A percentile compares a stretch with the other conserved stretches of the same genome.
These are phyloP conservation scores for Reticulascus tulasneorum DNA, from an alignment of 2,329 filamentous ascomycete species.

Conservation along the genomic window DNA sequence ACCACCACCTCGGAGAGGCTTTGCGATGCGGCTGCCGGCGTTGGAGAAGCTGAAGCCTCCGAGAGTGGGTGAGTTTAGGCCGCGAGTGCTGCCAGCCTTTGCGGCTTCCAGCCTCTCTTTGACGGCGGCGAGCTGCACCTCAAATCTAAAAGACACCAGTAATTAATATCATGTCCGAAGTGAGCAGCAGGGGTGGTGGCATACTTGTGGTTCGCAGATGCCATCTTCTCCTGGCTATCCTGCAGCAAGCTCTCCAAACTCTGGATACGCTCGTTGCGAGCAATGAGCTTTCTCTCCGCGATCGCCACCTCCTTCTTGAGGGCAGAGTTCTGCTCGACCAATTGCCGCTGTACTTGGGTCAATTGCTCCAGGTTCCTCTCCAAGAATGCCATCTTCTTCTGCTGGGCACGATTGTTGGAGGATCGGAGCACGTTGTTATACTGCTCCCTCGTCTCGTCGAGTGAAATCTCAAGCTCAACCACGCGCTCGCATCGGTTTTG, in stretches of 20 bases:
- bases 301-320: constrained; percentile 99
- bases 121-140: constrained; percentile 92
- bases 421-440: constrained; percentile 98
- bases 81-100: constrained; percentile 85
- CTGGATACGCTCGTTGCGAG: constrained; percentile 93
- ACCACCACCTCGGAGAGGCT: constrained; percentile 63
- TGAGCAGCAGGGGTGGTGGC: neutral
- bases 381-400: constrained; percentile 99
- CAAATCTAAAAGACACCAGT: constrained; percentile 62
- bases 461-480: constrained; percentile 94
- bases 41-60: constrained; percentile 69
- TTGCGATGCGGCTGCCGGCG: constrained; percentile 64
- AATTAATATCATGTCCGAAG: constrained; percentile 4
- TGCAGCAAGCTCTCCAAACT: constrained; percentile 88
- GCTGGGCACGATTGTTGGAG: constrained; percentile 96
- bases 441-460: constrained; percentile 96
- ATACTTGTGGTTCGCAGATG: constrained; percentile 92
- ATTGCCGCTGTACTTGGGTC: constrained; percentile 92
- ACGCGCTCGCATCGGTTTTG: constrained; percentile 98
- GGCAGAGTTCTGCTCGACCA: constrained; percentile 95
- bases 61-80: constrained; percentile 62
- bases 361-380: constrained; percentile 97
- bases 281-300: constrained; percentile 93
- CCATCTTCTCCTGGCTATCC: constrained; percentile 97
- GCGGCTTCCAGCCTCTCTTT: constrained; percentile 96